Evolutionary conservation across 345 rosid species (phyloP), one percentile per base, ranked within the genome.

Genomic region (Physaria fendleri): DNA sequence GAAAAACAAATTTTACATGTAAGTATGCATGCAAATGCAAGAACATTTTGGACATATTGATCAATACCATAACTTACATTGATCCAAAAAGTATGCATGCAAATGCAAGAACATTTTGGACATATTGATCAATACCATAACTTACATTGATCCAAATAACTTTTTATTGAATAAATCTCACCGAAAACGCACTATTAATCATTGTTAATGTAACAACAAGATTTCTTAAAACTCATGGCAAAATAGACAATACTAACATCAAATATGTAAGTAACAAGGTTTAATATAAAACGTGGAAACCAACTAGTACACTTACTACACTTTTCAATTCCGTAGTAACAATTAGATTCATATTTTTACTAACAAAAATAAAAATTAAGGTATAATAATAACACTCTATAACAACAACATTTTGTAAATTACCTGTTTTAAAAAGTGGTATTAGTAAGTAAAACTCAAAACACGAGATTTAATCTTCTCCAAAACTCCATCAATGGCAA

Each of bases 401-500:
- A 61, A 49, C 55, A 64, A 55, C 42, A 65, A 58, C 24, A 43
- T 18, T 10, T 22, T 39, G 2, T 12, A 23, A n/a, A n/a, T n/a
- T 12, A 50, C 53, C 32, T 50, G 53, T 46, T 17, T 20, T n/a
- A n/a, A 8, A 7, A 15, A 12, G 54, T 64, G 53, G 74, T 25
- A 44, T 71, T 58, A 76, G 20, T 60, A 23, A 57, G 34, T 44
- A 24, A n/a, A n/a, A n/a, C n/a, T 17, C 56, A 33, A 33, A 22
- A 83, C 48, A 73, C 81, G 83, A 23, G 82, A 48, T 28, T 60
- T 72, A 56, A 93, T 84, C 71, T 70, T 86, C 39, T 74, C 46
- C 71, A 87, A 56, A 51, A 78, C 76, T 25, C 84, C 82, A 43
- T 92, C 95, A 7, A 92, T 68, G 5, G 99, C 91, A 21, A 83